Percentiles rank a stretch among this genome's conserved stretches.
Evolutionary conservation across 2,329 filamentous ascomycete genomes (phyloP).

Genomic region (Exophiala bonariae): DNA sequence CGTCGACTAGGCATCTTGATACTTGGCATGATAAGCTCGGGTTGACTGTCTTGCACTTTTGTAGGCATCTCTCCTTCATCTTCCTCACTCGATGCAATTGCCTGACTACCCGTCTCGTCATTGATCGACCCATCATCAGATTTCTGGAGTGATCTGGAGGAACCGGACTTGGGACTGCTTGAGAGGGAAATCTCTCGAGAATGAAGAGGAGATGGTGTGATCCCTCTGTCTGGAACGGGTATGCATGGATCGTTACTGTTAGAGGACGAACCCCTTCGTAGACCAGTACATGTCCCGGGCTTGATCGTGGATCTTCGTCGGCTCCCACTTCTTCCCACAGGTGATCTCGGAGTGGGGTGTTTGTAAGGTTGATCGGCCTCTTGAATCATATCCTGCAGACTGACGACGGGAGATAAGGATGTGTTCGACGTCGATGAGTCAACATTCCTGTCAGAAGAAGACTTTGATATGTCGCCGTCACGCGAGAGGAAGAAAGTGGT

Average conservation of each 20-base stretch:
- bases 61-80: constrained; percentile 44
- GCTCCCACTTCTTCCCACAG: constrained; percentile 32
- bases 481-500: constrained; percentile 62
- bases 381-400: constrained; percentile 37
- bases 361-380: constrained; percentile 30
- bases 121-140: constrained; percentile 58
- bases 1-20: constrained; percentile 85
- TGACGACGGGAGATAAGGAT: constrained; percentile 13
- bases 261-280: constrained; percentile 15
- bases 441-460: constrained; percentile 6
- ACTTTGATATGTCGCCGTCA: constrained; percentile 44
- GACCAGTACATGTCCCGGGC: constrained; percentile 20
- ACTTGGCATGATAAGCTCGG: constrained; percentile 97
- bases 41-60: constrained; percentile 39
- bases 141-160: constrained; percentile 58
- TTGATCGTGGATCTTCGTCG: constrained; percentile 28
- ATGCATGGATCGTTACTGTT: constrained; percentile 27
- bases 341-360: constrained; percentile 26
- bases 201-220: constrained; percentile 35
- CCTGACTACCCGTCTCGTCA: constrained; percentile 58
- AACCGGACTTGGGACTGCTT: constrained; percentile 61
- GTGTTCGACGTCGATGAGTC: not conserved
- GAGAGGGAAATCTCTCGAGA: constrained; percentile 44
- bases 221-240: constrained; percentile 27
- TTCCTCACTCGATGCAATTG: constrained; percentile 54